phyloP scores from a whole-genome alignment of 306 rosid genomes.

The Acacia acuminata region DNA sequence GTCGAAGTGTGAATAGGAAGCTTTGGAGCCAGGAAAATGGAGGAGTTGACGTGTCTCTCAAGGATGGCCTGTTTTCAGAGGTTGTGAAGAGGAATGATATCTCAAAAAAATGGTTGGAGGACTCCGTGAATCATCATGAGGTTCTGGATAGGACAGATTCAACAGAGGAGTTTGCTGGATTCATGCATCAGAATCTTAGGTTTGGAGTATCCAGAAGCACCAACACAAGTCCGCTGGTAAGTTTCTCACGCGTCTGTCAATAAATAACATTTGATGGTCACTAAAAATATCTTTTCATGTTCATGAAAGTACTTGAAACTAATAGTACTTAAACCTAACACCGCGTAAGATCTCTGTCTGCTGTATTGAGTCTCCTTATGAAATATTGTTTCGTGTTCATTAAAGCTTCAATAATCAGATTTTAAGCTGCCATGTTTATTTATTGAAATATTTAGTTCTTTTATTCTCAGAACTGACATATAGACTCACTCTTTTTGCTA shows the following conservation, averaged over 20 bases:
- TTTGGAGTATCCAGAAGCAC: slow-evolving; percentile 60
- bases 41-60: slow-evolving; percentile 79
- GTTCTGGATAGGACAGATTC: slow-evolving; percentile 34
- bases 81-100: slow-evolving; percentile 34
- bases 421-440: neutral
- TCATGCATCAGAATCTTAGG: slow-evolving; percentile 46
- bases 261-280: neutral
- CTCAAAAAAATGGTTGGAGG: slow-evolving; percentile 39
- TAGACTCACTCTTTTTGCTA: slow-evolving; percentile 23
- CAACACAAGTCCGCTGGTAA: slow-evolving; percentile 69
- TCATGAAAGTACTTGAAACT: neutral
- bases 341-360: neutral
- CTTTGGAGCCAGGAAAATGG: slow-evolving; percentile 74
- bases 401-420: neutral
- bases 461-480: slow-evolving; percentile 19
- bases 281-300: neutral
- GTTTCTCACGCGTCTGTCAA: slow-evolving; percentile 25
- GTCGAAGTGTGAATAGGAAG: slow-evolving; percentile 65
- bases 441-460: neutral
- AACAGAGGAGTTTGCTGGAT: slow-evolving; percentile 60
- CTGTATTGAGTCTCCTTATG: neutral
- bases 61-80: slow-evolving; percentile 73
- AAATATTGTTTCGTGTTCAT: neutral
- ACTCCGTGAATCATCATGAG: slow-evolving; percentile 32
- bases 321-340: neutral